A percentile compares a stretch with the other conserved stretches of the same genome.
Conservation (phyloP, 805 yeast species). For the Saturnispora diversa region DNA sequence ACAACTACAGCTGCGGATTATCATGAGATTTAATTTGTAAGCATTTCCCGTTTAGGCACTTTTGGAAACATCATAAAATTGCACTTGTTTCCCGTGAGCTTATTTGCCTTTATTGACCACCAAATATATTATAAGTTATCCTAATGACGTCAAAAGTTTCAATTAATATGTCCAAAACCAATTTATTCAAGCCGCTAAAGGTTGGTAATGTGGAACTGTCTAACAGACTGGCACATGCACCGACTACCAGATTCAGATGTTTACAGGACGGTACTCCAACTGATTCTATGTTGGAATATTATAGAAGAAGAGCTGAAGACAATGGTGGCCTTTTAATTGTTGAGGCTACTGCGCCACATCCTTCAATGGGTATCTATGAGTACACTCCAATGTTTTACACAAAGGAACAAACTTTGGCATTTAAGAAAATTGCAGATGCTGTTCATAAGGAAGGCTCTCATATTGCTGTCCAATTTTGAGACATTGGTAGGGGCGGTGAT, state of each 20-base stretch:
- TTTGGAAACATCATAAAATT: no score
- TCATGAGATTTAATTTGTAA: no score
- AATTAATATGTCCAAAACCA: neutral
- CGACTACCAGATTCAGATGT: conserved; percentile 43
- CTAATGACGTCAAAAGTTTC: no score
- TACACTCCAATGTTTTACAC: conserved; percentile 43
- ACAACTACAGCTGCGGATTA: no score
- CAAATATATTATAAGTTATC: no score
- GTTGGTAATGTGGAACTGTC: conserved; percentile 32
- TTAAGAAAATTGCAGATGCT: conserved; percentile 41
- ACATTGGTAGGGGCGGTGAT: conserved; percentile 35
- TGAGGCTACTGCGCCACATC: conserved; percentile 50
- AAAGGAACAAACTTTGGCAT: conserved; percentile 38
- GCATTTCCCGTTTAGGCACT: no score
- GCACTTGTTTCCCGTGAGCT: no score
- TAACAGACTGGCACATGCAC: conserved; percentile 41
- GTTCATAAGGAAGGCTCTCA: conserved; percentile 45
- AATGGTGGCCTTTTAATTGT: conserved; percentile 56
- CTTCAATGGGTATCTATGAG: conserved; percentile 36
- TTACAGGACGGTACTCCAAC: conserved; percentile 35
- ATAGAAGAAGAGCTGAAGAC: conserved; percentile 44
- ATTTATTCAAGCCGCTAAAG: conserved; percentile 26
- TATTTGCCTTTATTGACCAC: no score
- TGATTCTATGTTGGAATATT: conserved; percentile 44
- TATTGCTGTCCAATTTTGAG: conserved; percentile 46